Base-by-base conservation (phyloP, 805 yeast genomes). In the Suhomyces vadensis region DNA sequence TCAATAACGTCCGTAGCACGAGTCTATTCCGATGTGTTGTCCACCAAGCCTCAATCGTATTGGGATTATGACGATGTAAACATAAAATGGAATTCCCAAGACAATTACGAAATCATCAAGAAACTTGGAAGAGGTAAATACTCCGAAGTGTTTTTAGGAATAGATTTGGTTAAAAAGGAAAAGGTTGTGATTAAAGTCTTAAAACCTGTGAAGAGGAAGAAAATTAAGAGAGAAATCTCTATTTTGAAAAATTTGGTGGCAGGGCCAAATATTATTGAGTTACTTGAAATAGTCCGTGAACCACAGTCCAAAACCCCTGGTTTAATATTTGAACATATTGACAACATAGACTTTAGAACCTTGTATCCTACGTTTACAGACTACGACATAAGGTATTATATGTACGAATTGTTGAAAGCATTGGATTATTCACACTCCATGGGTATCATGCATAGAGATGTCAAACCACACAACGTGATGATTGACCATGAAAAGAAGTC, bases 391-490 rank as follows among this genome's bases (percentile, higher is more conserved):
- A 79, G 88, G 53, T 88, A 66, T 67, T 91, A 91, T 67, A 87
- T 91, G 79, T 82, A 75, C 52, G 94, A 90, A 67, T 72, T 91
- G 52, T 74, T 91, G 56, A 77, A 73, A 45, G 97, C 97, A 0
- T 74, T 91, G 51, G 95, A 91, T 68, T 90, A 78, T 64, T 84
- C 88, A 43, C 97, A 91, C 69, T 85, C 95, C 5, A 86, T 86
- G 84, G 97, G 97, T 27, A 88, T 91, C 52, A 89, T 89, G 85
- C 97, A 89, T 65, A 75, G 97, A 61, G 97, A 89, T 65, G 96
- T 89, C 40, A 89, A 89, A 62, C 96, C 96, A 8, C 96, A 89
- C 64, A 89, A 89, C 59, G 88, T 89, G 35, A 89, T 89, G 96
- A 89, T 89, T 54, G 96, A 90, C 65, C 96, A 89, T 49, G 68